Evolutionary conservation across 495 filamentous ascomycete genomes (phyloP).

Genomic region (Chaetomium cochliodes): DNA sequence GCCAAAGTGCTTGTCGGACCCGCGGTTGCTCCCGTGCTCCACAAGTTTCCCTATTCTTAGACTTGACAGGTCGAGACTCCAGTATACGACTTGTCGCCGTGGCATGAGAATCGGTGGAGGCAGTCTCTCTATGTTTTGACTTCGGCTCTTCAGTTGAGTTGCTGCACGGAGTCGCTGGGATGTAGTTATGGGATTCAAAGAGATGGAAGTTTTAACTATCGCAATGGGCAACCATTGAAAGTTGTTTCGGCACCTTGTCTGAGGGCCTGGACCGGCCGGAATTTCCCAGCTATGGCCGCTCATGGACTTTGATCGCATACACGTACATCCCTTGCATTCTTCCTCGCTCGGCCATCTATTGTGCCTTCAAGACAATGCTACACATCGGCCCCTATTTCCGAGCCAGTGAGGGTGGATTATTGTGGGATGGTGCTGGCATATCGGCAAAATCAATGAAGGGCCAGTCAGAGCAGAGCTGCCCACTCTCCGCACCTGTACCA

Average conservation of each 20-base stretch:
- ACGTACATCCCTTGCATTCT: background rate
- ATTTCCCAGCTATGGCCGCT: slow-evolving; percentile 1
- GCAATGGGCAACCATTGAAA: background rate
- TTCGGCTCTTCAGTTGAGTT: too few species aligned
- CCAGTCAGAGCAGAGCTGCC: background rate
- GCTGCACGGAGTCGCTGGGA: background rate
- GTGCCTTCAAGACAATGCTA: background rate
- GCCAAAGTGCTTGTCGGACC: slow-evolving; percentile 2
- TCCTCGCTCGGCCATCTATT: slow-evolving; percentile 3
- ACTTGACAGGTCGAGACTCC: background rate
- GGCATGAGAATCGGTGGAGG: background rate
- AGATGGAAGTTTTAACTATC: background rate
- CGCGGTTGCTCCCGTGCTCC: slow-evolving; percentile 15
- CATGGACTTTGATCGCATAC: slow-evolving; percentile 1
- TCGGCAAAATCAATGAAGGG: background rate
- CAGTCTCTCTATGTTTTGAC: too few species aligned
- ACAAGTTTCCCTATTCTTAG: slow-evolving; percentile 14
- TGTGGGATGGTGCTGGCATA: background rate
- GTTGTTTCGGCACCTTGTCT: background rate
- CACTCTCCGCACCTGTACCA: background rate
- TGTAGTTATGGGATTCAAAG: background rate
- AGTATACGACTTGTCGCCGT: background rate
- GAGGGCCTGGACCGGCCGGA: slow-evolving; percentile 10
- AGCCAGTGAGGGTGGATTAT: background rate
- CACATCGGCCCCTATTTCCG: background rate